phyloP scores from a whole-genome alignment of 1,284 basidiomycete species.

The Rhodotorula sp. region DNA sequence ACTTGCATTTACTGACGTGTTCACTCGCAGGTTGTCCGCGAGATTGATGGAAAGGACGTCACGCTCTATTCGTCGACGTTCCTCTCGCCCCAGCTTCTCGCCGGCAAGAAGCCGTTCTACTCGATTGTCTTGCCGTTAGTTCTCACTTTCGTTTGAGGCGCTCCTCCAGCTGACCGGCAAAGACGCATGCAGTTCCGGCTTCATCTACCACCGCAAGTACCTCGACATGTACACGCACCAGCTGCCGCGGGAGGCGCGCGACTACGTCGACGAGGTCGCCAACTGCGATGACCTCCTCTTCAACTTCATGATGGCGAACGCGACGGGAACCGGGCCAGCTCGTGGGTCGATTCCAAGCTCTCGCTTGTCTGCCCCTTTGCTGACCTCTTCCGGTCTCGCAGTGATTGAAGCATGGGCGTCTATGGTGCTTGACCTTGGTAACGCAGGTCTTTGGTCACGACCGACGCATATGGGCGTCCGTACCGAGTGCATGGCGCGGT shows the following conservation, averaged over 20 bases:
- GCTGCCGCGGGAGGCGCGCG: neutral
- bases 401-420: conserved; percentile 2
- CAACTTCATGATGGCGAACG: conserved; percentile 5
- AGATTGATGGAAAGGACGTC: neutral
- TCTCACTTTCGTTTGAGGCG: too few species aligned
- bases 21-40: neutral
- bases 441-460: conserved; percentile 9
- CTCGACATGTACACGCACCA: conserved; percentile 1
- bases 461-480: conserved; percentile 4
- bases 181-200: conserved; percentile 7
- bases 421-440: neutral
- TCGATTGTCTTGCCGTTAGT: neutral
- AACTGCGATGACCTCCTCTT: conserved; percentile 11
- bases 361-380: neutral
- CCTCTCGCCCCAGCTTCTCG: neutral
- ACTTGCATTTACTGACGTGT: neutral
- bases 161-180: too few species aligned
- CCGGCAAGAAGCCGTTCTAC: conserved; percentile 1
- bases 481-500: neutral
- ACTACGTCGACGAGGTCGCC: neutral
- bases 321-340: neutral
- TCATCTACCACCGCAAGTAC: conserved; percentile 6
- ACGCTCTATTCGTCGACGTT: conserved; percentile 5
- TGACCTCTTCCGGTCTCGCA: neutral
- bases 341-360: neutral